phyloP scores from a whole-genome alignment of 2,329 filamentous ascomycete genomes.

The Teratosphaeria viscida region DNA sequence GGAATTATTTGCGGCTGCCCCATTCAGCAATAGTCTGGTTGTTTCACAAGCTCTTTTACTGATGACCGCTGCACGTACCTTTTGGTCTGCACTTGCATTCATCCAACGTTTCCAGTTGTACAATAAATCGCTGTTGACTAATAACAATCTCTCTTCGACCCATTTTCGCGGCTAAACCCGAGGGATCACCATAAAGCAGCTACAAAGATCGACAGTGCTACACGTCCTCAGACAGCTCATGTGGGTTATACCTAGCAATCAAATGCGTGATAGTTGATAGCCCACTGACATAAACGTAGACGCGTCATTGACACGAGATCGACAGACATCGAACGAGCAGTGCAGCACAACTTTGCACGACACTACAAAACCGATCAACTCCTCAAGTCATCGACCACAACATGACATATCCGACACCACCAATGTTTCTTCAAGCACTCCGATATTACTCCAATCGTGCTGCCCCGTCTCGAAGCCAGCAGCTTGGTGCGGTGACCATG shows the following conservation, averaged over 20 bases:
- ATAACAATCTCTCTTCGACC: background rate
- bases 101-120: background rate
- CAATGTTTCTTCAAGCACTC: conserved; percentile 14
- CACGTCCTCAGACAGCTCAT: background rate
- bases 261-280: background rate
- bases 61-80: background rate
- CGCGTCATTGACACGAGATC: background rate
- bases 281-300: background rate
- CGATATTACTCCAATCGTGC: conserved; percentile 18
- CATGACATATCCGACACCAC: conserved; percentile 45
- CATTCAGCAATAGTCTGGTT: background rate
- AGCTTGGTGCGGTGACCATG: conserved; percentile 17
- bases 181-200: background rate
- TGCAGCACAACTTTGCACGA: background rate
- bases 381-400: conserved; percentile 10
- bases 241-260: background rate
- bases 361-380: background rate
- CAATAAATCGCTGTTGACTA: background rate
- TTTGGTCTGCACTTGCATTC: background rate
- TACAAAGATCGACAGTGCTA: background rate
- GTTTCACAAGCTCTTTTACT: background rate
- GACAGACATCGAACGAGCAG: background rate
- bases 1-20: background rate
- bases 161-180: background rate
- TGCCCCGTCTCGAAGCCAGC: conserved; percentile 14